Conservation (phyloP, 176 grass and related monocot species). For the Urochloa ruziziensis region DNA sequence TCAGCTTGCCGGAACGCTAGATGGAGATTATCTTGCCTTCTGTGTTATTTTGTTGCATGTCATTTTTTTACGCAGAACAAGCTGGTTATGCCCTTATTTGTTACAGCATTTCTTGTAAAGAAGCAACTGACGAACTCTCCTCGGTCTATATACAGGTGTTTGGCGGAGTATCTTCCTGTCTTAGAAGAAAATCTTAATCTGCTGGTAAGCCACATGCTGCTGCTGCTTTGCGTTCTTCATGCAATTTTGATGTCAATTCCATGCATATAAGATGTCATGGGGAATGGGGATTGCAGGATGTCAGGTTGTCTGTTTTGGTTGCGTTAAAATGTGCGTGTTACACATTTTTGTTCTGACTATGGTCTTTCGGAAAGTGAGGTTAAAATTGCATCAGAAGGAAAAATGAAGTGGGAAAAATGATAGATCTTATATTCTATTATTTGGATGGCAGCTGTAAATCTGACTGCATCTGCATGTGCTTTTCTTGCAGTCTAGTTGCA, state of each 20-base stretch:
- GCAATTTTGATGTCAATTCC: slow-evolving; percentile 1
- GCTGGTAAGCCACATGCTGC: slow-evolving; percentile 38
- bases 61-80: neutral
- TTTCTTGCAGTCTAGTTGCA: neutral
- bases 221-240: neutral
- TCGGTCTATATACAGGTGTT: slow-evolving; percentile 66
- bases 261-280: slow-evolving; percentile 13
- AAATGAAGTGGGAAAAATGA: neutral
- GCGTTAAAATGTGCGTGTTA: neutral
- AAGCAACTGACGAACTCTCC: slow-evolving; percentile 4
- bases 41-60: neutral
- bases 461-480: neutral
- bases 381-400: neutral
- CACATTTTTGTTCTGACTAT: neutral
- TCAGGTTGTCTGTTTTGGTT: neutral
- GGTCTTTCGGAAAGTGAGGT: neutral
- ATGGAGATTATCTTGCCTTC: neutral
- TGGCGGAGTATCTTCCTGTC: slow-evolving; percentile 74
- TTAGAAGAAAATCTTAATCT: slow-evolving; percentile 75
- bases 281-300: neutral
- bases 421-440: slow-evolving; percentile 9
- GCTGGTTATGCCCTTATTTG: slow-evolving; percentile 3
- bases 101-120: slow-evolving; percentile 4
- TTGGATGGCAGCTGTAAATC: neutral
- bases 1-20: slow-evolving; percentile 17